Evolutionary conservation across 2,329 filamentous ascomycete genomes (phyloP).

Genomic region (Parastagonospora nodorum): DNA sequence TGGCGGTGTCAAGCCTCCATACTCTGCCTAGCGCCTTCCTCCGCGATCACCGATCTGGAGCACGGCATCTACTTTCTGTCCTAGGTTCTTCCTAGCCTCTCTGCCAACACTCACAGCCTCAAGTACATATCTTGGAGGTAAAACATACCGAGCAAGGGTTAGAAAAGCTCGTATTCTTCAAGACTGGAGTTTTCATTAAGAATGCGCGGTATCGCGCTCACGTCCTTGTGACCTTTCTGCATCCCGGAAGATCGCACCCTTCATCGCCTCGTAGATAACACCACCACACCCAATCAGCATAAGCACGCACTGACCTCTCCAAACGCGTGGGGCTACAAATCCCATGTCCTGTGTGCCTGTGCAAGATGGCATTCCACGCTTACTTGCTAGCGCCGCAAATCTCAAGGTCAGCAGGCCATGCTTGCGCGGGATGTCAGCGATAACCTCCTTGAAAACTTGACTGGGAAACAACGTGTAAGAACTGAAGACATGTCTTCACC

Average conservation of each 20-base stretch:
- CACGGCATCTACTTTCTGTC: background rate
- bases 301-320: slow-evolving; percentile 3
- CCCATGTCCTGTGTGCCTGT: background rate
- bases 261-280: background rate
- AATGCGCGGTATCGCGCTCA: too few species aligned
- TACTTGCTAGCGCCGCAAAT: background rate
- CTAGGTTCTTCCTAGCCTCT: slow-evolving; percentile 4
- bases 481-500: background rate
- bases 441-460: background rate
- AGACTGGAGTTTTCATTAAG: too few species aligned
- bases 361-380: slow-evolving; percentile 5
- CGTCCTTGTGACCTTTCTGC: too few species aligned
- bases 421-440: slow-evolving; percentile 2
- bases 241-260: too few species aligned
- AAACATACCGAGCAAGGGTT: too few species aligned
- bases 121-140: too few species aligned
- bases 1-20: slow-evolving; percentile 4
- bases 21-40: slow-evolving; percentile 2
- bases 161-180: too few species aligned
- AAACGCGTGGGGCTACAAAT: slow-evolving; percentile 19
- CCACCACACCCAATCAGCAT: background rate
- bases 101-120: background rate
- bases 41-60: slow-evolving; percentile 4
- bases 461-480: too few species aligned
- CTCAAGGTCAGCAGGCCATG: slow-evolving; percentile 2